Base-by-base conservation (phyloP, 1,284 basidiomycete genomes). In the Anthracocystis panici-leucophaei region DNA sequence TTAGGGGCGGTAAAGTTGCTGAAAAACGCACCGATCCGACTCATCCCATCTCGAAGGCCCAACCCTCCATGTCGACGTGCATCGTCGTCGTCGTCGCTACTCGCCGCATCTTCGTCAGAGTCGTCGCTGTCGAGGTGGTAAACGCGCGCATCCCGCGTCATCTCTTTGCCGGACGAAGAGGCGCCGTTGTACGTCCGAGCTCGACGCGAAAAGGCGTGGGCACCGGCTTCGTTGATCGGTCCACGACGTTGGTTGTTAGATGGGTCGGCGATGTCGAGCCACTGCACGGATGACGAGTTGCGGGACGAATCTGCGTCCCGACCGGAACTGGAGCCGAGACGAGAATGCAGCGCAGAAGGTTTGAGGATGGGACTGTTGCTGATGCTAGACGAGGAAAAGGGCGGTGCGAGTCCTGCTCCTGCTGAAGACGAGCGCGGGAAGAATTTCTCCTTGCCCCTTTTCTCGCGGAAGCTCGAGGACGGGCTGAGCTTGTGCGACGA, bases 391-490 rank as follows among this genome's bases (percentile, higher is more conserved):
- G 66, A 12, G 0, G 53, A 48, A 38, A 46, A 64, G 1, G 59
- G 33, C 2, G 61, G 35, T 7, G 74, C 69, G 5, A 76, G 62
- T 3, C 74, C 74, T 2, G 69, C 75, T 5, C 75, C 75, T 1
- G 70, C 70, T 9, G 70, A 73, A 1, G 75, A 77, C 3, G 70
- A 73, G 3, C 75, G 69, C 1, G 69, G 75, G 57, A 77, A 77
- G 64, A 66, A 73, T 35, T 72, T 76, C 7, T 65, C 65, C 45
- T 59, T 57, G 18, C 59, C 58, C 42, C 65, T 75, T 12, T 49
- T 46, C 1, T 48, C 42, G 10, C 56, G 48, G 59, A 70, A 70
- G 52, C 63, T 63, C 7, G 63, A 57, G 5, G 56, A 21, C 1
- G 72, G 63, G 48, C 62, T 65, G 25, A 59, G 40, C 33, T 52